Conservation (phyloP, 2,329 filamentous ascomycete species). For the Alternaria atra region DNA sequence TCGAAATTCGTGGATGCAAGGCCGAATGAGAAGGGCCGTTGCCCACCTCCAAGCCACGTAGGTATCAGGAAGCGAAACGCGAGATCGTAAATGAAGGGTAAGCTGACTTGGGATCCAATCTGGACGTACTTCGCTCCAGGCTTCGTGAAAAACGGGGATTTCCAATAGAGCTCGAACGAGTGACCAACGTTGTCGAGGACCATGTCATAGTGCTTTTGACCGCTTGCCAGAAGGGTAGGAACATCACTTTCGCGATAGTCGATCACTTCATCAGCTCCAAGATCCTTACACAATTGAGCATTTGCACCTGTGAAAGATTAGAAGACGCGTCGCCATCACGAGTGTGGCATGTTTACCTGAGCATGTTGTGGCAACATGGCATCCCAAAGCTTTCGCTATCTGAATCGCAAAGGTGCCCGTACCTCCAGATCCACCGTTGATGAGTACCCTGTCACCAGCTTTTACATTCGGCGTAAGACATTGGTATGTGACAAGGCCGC, state of each 20-base stretch:
- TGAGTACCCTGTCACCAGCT: conserved; percentile 61
- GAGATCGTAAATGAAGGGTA: conserved; percentile 25
- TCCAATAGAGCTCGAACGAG: conserved; percentile 28
- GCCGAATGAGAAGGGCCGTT: conserved; percentile 53
- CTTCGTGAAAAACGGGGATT: conserved; percentile 26
- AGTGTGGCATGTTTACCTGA: conserved; percentile 49
- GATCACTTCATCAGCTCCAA: conserved; percentile 70
- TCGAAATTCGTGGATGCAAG: conserved; percentile 28
- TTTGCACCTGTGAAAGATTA: conserved; percentile 54
- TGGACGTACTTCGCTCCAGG: conserved; percentile 29
- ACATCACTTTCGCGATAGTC: conserved; percentile 65
- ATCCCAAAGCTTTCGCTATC: conserved; percentile 67
- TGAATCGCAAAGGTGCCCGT: conserved; percentile 69
- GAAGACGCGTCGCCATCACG: neutral
- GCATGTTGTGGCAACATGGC: conserved; percentile 66
- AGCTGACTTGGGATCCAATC: conserved; percentile 29
- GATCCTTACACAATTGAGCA: conserved; percentile 60
- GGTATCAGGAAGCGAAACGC: conserved; percentile 31
- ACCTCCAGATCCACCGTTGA: conserved; percentile 71
- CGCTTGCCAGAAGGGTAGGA: conserved; percentile 54
- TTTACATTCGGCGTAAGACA: conserved; percentile 33
- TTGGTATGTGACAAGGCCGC: conserved; percentile 34
- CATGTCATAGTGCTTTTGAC: conserved; percentile 59
- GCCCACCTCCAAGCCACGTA: conserved; percentile 59
- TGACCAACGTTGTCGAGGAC: conserved; percentile 66